Evolutionary conservation across 202 grass and related monocot genomes (phyloP), one percentile per base, ranked within the genome.

Genomic region (Schoenoplectus triqueter): DNA sequence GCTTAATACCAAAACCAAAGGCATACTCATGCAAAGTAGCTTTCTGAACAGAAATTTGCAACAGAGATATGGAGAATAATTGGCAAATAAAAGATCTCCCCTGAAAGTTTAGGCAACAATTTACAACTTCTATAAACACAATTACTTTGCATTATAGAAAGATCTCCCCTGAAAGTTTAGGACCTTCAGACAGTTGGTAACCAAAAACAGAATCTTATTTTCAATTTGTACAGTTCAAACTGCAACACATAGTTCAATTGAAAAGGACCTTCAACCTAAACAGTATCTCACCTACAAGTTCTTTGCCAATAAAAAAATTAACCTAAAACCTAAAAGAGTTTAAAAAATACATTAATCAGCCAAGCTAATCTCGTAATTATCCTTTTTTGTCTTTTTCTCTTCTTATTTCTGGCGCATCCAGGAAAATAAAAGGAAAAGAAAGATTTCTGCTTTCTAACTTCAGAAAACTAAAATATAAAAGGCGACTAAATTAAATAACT

Each of bases 221-320:
- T 44, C 2, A 44, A 83, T 69, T 69, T 40, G 9, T 7, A 18
- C 47, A 69, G 66, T 39, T 15, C 50, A 83, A 83, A 18, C 48
- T 55, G 50, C 47, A 83, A 19, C 49, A 19, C 13, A 67, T 5
- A 82, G 45, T 66, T 79, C 81, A 69, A 71, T 59, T 84, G 66
- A 84, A 84, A 68, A 21, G 19, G 81, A 84, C 64, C 0, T 56
- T 41, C 21, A 68, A 84, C 81, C 65, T 71, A 60, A 51, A 67
- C 65, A 84, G 81, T 18, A 84, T 71, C 81, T 71, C 50, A 84
- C 81, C 81, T 6, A 84, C 81, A 71, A 84, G 48, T 69, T 71
- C 80, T 82, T 40, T 39, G 13, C 64, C 49, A 84, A 84, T 54
- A 59, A 18, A 56, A 57, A 15, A 71, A 51, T 61, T 46, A 71